A percentile compares a stretch with the other conserved stretches of the same genome.
Evolutionary conservation across 306 rosid genomes (phyloP).

Genomic region (Prosopis cineraria): DNA sequence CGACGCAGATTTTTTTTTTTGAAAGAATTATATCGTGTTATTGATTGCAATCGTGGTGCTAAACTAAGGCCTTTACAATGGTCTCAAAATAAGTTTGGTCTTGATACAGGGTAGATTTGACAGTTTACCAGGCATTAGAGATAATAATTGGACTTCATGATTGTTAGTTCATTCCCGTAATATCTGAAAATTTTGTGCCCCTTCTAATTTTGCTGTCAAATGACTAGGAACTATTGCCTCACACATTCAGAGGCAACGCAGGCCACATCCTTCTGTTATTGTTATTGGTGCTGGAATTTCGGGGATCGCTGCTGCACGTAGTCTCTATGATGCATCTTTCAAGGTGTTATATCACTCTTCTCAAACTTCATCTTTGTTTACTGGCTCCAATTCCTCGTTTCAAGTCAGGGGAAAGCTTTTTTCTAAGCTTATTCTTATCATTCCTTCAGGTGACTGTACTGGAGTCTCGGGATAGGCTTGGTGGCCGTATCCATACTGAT

Average conservation of each 20-base stretch:
- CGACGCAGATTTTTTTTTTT: neutral
- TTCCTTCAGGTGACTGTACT: slow-evolving; percentile 61
- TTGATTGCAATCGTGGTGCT: neutral
- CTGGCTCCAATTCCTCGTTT: neutral
- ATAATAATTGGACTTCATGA: neutral
- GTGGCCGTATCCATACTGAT: slow-evolving; percentile 89
- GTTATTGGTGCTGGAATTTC: slow-evolving; percentile 93
- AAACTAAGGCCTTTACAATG: neutral
- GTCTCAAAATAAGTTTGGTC: slow-evolving; percentile 27
- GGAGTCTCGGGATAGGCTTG: slow-evolving; percentile 81
- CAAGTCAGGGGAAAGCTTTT: neutral
- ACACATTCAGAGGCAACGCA: slow-evolving; percentile 39
- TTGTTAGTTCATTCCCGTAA: neutral
- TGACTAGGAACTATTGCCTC: slow-evolving; percentile 47
- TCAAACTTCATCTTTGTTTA: neutral
- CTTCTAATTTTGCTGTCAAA: slow-evolving; percentile 6
- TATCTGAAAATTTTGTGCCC: neutral
- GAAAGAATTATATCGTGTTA: neutral
- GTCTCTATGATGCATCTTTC: slow-evolving; percentile 75
- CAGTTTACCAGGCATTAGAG: neutral
- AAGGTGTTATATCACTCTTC: slow-evolving; percentile 48
- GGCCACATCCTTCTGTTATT: slow-evolving; percentile 64
- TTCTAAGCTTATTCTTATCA: slow-evolving; percentile 30
- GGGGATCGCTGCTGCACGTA: slow-evolving; percentile 80
- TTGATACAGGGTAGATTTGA: neutral